Conservation (phyloP, 2,329 filamentous ascomycete species). For the Aspergillus texensis region DNA sequence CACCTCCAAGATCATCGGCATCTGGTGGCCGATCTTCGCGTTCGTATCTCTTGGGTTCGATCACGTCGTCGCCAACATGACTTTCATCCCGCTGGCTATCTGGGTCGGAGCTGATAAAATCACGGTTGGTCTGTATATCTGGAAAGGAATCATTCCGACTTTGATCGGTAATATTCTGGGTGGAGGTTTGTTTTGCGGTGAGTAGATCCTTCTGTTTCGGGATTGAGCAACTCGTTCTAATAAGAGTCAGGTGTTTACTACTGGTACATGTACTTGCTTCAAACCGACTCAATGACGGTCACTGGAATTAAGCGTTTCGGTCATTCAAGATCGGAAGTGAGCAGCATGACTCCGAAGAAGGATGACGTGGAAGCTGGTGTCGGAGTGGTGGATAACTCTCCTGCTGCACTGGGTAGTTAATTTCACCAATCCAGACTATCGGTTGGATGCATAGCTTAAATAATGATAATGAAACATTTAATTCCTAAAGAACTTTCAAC, state of each 20-base stretch:
- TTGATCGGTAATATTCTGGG: conserved; percentile 58
- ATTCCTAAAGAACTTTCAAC: not conserved
- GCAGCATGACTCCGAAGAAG: conserved; percentile 3
- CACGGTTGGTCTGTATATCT: conserved; percentile 56
- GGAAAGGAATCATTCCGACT: conserved; percentile 59
- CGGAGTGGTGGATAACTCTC: not conserved
- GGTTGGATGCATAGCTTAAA: not conserved
- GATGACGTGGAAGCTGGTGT: conserved; percentile 16
- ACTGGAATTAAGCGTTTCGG: conserved; percentile 14
- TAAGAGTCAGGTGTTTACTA: conserved; percentile 40
- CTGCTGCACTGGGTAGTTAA: not conserved
- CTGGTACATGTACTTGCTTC: conserved; percentile 51
- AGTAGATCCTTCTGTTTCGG: not conserved
- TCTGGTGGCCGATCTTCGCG: conserved; percentile 60
- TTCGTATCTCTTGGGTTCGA: conserved; percentile 59
- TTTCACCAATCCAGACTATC: no score
- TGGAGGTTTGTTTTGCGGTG: conserved; percentile 55
- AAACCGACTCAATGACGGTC: conserved; percentile 23
- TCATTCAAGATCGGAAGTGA: conserved; percentile 4
- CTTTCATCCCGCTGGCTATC: conserved; percentile 56
- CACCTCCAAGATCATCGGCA: conserved; percentile 56
- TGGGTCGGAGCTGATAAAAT: conserved; percentile 51
- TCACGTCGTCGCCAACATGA: conserved; percentile 63
- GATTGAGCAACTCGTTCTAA: not conserved
- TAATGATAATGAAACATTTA: not conserved